These are phyloP conservation scores for Carpinus fangiana DNA, from an alignment of 306 rosid species.

Conservation along the genomic window DNA sequence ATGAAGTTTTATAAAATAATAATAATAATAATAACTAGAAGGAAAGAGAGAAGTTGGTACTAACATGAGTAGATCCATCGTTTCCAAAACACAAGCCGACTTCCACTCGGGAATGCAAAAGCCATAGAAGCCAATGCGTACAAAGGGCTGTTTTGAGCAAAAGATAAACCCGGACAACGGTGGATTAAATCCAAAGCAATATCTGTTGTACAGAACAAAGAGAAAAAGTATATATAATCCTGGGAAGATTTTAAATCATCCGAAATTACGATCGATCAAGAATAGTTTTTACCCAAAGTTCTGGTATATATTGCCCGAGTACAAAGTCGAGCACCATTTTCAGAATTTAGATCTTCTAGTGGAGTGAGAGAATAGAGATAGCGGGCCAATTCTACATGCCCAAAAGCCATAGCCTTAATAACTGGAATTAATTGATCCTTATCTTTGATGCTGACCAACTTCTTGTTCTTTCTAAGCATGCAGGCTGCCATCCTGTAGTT, in stretches of 20 bases:
- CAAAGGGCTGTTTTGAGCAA: neutral
- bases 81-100: no score
- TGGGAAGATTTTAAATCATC: neutral
- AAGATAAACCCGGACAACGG: neutral
- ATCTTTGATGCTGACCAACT: neutral
- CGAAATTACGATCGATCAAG: neutral
- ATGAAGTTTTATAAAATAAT: no score
- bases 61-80: no score
- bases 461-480: conserved; percentile 1
- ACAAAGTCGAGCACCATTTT: neutral
- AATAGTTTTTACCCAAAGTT: neutral
- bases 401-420: neutral
- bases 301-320: neutral
- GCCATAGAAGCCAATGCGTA: no score
- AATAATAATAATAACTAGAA: no score
- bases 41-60: no score
- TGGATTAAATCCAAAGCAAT: neutral
- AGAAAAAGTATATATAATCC: neutral
- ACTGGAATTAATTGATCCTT: neutral
- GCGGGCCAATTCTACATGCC: neutral
- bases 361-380: neutral
- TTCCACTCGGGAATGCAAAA: no score
- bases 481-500: neutral
- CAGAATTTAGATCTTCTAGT: neutral
- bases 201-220: neutral